A percentile compares a stretch with the other conserved stretches of the same genome.
These are phyloP conservation scores for Rhodotorula mucilaginosa DNA, from an alignment of 1,284 basidiomycete species.

Conservation along the genomic window DNA sequence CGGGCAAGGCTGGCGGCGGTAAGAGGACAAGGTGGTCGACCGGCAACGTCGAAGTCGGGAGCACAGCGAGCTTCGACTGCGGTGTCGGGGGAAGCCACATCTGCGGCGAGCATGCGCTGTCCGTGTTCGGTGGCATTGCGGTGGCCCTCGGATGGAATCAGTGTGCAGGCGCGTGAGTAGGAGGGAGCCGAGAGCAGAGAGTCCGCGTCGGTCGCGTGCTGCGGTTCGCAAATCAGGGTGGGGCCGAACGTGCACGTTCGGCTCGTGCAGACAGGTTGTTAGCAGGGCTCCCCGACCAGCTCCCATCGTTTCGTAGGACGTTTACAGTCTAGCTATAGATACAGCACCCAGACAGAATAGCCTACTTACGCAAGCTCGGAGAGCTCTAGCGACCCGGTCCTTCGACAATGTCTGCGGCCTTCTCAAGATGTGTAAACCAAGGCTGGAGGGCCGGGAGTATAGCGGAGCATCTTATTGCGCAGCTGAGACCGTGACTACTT, in stretches of 20 bases:
- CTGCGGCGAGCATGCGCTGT: neutral
- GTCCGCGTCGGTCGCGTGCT: neutral
- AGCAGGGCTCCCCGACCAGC: neutral
- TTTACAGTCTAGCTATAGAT: no score
- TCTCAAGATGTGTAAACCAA: no score
- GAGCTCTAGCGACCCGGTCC: no score
- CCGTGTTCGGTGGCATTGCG: neutral
- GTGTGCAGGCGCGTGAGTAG: no score
- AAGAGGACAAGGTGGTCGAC: constrained; percentile 31
- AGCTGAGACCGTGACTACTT: neutral
- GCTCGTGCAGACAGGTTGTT: neutral
- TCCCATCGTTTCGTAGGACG: no score
- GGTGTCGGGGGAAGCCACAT: constrained; percentile 20
- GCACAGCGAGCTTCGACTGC: constrained; percentile 15
- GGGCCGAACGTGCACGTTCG: neutral
- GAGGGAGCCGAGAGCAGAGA: no score
- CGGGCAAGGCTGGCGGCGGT: constrained; percentile 14
- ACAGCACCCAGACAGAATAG: no score
- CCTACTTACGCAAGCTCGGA: no score
- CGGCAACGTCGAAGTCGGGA: constrained; percentile 14
- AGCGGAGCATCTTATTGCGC: no score
- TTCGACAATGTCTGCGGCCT: no score
- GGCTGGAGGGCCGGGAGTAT: no score
- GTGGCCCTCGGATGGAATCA: no score
- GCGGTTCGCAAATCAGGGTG: neutral